Evolutionary conservation across 169 alveolate genomes (phyloP), one percentile per base, ranked within the genome.

Genomic region (Miamiensis avidus): DNA sequence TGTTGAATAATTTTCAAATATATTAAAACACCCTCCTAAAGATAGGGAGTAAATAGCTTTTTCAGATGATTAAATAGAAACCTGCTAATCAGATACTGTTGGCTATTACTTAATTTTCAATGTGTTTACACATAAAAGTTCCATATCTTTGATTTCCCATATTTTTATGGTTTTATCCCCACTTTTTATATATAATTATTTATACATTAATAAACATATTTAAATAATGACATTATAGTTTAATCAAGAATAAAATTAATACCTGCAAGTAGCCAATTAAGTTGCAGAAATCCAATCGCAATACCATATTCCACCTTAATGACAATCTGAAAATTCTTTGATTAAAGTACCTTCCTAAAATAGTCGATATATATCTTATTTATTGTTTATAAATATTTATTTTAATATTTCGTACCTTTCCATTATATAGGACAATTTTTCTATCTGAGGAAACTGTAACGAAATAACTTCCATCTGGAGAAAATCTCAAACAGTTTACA

Each of bases 401-500:
- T 49, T 11, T 11, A 49, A 49, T 49, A 11, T 49, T 49, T 49
- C 20, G 4, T 49, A 49, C 69, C 20, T 49, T 49, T 49, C 85
- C 90, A 76, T 90, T 92, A 84, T 72, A 79, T 29, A 90, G 4
- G 6, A 78, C 69, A 26, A 90, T 74, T 29, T 87, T 79, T 74
- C 87, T 90, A 84, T 90, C 94, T 26, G 92, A 82, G 1, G 91
- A 88, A 1, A 78, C 94, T 28, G 89, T 74, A 27, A 87, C 77
- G 75, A 90, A 90, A 28, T 84, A 72, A 77, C 79, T 86, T 1
- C 92, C 91, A 28, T 76, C 69, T n/a, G 86, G 64, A 30, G 75
- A 76, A 64, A 82, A 90, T 83, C 81, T 87, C 30, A 87, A 73
- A 31, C 77, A 74, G 31, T 87, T 83, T 1, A 90, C 75, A 82